Conservation (phyloP, 495 filamentous ascomycete species). For the Xylaria grammica region DNA sequence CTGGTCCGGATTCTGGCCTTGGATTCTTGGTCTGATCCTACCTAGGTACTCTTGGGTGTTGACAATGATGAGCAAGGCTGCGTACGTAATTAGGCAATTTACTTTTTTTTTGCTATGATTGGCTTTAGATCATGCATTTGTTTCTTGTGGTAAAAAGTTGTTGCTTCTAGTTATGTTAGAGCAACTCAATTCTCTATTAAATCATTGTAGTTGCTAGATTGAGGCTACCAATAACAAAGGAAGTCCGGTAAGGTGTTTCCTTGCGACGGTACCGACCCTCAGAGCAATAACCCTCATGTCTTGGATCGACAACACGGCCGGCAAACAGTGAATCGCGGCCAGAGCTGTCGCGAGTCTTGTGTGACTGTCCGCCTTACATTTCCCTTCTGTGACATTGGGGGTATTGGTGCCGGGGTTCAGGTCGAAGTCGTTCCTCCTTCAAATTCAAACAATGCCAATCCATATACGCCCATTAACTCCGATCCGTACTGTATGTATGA, state of each 20-base stretch:
- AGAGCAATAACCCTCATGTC: neutral
- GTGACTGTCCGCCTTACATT: neutral
- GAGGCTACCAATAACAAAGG: neutral
- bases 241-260: neutral
- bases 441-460: neutral
- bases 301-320: neutral
- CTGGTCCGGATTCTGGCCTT: too few species aligned
- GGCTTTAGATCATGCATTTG: too few species aligned
- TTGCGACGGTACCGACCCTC: neutral
- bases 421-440: neutral
- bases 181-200: neutral
- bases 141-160: too few species aligned
- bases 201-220: neutral
- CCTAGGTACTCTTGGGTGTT: too few species aligned
- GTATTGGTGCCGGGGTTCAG: neutral
- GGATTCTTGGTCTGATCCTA: too few species aligned
- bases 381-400: neutral
- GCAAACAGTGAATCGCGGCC: neutral
- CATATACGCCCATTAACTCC: constrained; percentile 13
- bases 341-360: neutral
- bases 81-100: too few species aligned
- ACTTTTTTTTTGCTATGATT: too few species aligned
- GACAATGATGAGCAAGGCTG: too few species aligned
- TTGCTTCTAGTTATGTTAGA: neutral
- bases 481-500: neutral